Evolutionary conservation across 768 basidiomycete species (phyloP).

Genomic region (Rhizopogon vulgaris): DNA sequence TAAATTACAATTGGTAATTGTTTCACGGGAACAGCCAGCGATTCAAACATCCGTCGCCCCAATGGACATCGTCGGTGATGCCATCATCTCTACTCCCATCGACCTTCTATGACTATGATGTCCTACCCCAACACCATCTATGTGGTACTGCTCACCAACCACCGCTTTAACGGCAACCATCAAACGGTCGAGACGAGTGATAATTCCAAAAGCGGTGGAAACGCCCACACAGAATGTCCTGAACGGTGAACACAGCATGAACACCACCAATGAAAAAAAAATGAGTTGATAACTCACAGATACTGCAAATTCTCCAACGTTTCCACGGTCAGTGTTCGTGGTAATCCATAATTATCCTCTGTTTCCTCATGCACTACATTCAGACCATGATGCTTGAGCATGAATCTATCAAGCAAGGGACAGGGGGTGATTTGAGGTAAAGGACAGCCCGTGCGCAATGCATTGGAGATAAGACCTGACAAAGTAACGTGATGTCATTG

Average conservation of each 20-base stretch:
- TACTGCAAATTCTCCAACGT: conserved; percentile 77
- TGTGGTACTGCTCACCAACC: conserved; percentile 83
- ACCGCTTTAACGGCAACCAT: conserved; percentile 82
- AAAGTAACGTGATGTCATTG: neutral
- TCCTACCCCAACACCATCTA: conserved; percentile 54
- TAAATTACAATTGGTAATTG: neutral
- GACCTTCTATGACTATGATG: conserved; percentile 15
- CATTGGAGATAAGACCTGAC: conserved; percentile 69
- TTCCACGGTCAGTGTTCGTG: conserved; percentile 61
- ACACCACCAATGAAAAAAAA: conserved; percentile 4
- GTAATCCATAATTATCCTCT: conserved; percentile 72
- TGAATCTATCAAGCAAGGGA: conserved; percentile 46
- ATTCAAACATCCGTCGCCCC: neutral
- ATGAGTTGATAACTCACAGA: conserved; percentile 43
- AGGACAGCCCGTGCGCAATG: conserved; percentile 66
- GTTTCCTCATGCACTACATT: conserved; percentile 65
- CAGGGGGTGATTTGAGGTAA: conserved; percentile 86
- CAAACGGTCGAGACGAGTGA: conserved; percentile 69
- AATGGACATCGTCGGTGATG: conserved; percentile 24
- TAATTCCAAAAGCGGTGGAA: conserved; percentile 59
- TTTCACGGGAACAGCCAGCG: neutral
- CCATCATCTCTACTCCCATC: conserved; percentile 21
- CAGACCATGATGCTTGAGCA: conserved; percentile 47
- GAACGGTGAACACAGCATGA: neutral
- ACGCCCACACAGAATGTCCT: conserved; percentile 72